These are phyloP conservation scores for Gossypium australe DNA, from an alignment of 345 rosid genomes.

Conservation along the genomic window DNA sequence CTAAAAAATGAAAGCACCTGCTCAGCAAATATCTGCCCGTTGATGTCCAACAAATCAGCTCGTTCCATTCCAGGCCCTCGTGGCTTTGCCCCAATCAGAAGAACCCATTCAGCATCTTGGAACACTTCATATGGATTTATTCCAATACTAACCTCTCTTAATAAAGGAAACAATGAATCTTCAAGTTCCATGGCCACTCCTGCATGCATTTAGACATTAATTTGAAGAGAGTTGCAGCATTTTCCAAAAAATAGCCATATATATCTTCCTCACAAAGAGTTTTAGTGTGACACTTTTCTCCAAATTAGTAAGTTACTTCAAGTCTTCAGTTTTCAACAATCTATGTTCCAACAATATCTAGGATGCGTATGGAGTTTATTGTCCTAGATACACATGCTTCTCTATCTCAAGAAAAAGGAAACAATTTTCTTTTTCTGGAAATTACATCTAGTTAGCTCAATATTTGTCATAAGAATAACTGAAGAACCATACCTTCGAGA, in stretches of 20 bases:
- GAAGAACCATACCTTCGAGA: slow-evolving; percentile 65
- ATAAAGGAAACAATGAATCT: slow-evolving; percentile 88
- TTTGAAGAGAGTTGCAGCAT: slow-evolving; percentile 7
- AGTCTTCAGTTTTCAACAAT: not conserved
- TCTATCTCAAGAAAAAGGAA: not conserved
- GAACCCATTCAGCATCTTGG: slow-evolving; percentile 96
- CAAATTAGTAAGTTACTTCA: not conserved
- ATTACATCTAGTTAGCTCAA: not conserved
- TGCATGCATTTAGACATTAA: slow-evolving; percentile 19
- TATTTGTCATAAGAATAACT: not conserved
- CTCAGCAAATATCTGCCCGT: slow-evolving; percentile 87
- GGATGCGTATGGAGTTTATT: not conserved
- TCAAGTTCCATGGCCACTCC: slow-evolving; percentile 99
- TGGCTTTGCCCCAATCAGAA: slow-evolving; percentile 95
- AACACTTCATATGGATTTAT: slow-evolving; percentile 76
- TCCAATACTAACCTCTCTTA: slow-evolving; percentile 91
- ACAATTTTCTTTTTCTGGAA: not conserved
- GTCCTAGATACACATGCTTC: not conserved
- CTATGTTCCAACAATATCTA: not conserved
- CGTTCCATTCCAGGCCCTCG: slow-evolving; percentile 99
- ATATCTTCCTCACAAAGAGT: not conserved
- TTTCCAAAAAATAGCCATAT: not conserved
- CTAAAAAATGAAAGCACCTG: slow-evolving; percentile 42
- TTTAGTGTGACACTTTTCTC: not conserved
- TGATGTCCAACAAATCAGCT: slow-evolving; percentile 80